phyloP scores from a whole-genome alignment of 805 yeast genomes.

The Ogataea parapolymorpha region DNA sequence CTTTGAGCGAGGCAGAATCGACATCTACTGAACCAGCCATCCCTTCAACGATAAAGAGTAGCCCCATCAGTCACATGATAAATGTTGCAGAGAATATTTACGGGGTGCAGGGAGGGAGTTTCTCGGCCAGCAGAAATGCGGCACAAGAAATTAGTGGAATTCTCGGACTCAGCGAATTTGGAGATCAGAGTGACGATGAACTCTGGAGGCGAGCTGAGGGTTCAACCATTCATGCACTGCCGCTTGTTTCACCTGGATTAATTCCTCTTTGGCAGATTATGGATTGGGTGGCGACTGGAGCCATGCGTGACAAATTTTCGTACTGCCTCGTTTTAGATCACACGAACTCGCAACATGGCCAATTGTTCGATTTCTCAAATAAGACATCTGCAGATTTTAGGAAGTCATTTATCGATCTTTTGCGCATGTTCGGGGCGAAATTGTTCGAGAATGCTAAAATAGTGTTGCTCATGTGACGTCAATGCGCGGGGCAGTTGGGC shows the following conservation, averaged over 20 bases:
- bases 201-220: constrained; percentile 10
- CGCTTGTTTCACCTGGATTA: constrained; percentile 49
- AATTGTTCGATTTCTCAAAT: constrained; percentile 5
- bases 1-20: constrained; percentile 3
- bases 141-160: constrained; percentile 3
- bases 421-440: constrained; percentile 43
- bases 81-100: constrained; percentile 38
- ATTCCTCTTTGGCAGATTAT: constrained; percentile 45
- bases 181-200: constrained; percentile 15
- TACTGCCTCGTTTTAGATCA: constrained; percentile 5
- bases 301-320: constrained; percentile 11
- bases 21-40: constrained; percentile 3
- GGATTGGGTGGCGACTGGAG: constrained; percentile 33
- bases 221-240: constrained; percentile 25
- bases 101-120: constrained; percentile 35
- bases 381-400: constrained; percentile 17
- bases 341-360: not conserved
- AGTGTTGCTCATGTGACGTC: constrained; percentile 15
- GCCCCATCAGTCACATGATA: not conserved
- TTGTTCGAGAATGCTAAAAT: constrained; percentile 27
- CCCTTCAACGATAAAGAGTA: not conserved
- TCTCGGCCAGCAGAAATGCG: constrained; percentile 9
- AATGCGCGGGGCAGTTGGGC: constrained; percentile 10
- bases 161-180: constrained; percentile 12
- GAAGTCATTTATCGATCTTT: constrained; percentile 36